Evolutionary conservation across 1,284 basidiomycete genomes (phyloP), one percentile per base, ranked within the genome.

Genomic region (Heterobasidion parviporum): DNA sequence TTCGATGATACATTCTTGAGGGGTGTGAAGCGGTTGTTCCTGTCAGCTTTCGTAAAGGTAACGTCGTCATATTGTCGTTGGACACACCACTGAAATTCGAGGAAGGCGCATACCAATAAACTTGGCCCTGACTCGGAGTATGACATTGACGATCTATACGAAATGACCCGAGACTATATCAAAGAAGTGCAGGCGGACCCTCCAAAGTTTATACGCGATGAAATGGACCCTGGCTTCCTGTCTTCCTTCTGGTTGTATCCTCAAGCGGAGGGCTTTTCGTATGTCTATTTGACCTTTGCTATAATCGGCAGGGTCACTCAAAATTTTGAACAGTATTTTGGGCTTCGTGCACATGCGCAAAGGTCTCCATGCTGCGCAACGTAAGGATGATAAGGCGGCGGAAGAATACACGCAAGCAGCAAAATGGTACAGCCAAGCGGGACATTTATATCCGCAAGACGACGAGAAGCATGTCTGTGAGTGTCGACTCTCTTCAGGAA

Each of bases 201-300:
- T 26, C 59, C 58, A 9, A 18, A 56, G 8, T 15, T 33, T 49
- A 26, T 4, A 5, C 54, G 36, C 36, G 48, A 44, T 18, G 45
- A 33, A 20, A 57, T 12, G 57, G 65, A 67, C 52, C 63, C 65
- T 9, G 69, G 67, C 1, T 65, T 67, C 54, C 49, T 62, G 20
- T 56, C 62, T 8, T 69, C 72, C 2, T 74, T 71, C 57, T 69
- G 66, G 61, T 54, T 65, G 18, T 75, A 76, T 60, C 71, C 71
- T 15, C 63, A 62, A 33, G 75, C 62, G 7, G 66, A 68, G 44
- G 73, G 71, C 16, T 59, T 70, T 34, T 62, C 69, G 75, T 76
- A 59, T 32, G 70, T 66, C 18, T 26, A 5, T 26, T 36, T 4
- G 32, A n/a, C 10, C 35, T 38, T 5, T 44, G 16, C 12, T 70